A percentile compares a stretch with the other conserved stretches of the same genome.
These are phyloP conservation scores for Xylariaceae sp. DNA, from an alignment of 2,329 filamentous ascomycete species.

Conservation along the genomic window DNA sequence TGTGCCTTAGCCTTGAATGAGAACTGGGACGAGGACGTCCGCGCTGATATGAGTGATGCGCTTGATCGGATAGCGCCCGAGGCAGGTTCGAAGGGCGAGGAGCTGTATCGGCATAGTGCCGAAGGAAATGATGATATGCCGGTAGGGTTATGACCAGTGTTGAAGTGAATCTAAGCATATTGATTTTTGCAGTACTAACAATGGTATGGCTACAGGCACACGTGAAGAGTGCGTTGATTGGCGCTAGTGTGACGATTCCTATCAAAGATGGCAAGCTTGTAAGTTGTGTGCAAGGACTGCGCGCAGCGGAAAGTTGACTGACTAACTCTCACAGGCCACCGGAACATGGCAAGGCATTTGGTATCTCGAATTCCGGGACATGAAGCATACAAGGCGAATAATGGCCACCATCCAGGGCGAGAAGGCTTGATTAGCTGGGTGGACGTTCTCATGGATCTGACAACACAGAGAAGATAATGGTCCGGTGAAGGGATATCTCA, in stretches of 20 bases:
- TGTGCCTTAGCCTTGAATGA: constrained; percentile 91
- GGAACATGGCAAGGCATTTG: constrained; percentile 86
- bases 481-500: no score
- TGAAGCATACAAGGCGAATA: constrained; percentile 73
- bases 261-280: constrained; percentile 81
- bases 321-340: constrained; percentile 41
- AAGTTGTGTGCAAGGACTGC: constrained; percentile 25
- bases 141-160: constrained; percentile 42
- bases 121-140: constrained; percentile 96
- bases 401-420: constrained; percentile 95
- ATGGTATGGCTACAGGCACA: constrained; percentile 58
- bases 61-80: constrained; percentile 86
- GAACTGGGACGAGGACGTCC: constrained; percentile 83
- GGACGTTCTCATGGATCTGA: no score
- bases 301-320: background rate
- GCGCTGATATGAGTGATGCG: constrained; percentile 88
- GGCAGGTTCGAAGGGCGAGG: constrained; percentile 64
- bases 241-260: constrained; percentile 84
- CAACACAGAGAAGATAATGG: no score
- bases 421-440: no score
- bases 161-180: constrained; percentile 51
- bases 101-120: constrained; percentile 79
- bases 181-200: constrained; percentile 32
- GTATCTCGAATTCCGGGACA: constrained; percentile 83
- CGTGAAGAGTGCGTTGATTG: constrained; percentile 85